Base-by-base conservation (phyloP, 768 basidiomycete species). In the Termitomyces bulborhizus region DNA sequence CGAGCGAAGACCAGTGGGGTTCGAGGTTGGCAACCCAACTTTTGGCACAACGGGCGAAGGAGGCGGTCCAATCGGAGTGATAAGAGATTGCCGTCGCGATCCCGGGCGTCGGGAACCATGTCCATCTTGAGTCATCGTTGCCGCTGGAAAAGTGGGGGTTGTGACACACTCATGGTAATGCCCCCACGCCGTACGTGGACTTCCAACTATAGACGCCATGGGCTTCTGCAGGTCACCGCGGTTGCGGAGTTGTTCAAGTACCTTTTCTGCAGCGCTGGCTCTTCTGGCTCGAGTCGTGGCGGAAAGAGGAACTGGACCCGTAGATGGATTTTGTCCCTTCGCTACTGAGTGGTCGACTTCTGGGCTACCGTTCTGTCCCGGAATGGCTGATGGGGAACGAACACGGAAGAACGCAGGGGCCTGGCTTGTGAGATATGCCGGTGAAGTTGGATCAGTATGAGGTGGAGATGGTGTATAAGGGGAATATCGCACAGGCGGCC, bases 231-330 rank as follows among this genome's bases (percentile, higher is more conserved):
- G 68, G 56, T 83, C 82, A 49, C 54, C 41, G 11, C 79, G 76
- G 57, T 69, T 79, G 13, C 82, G 76, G 24, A 87, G 71, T 57
- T 86, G 82, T 61, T 86, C 86, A 12, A 89, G 71, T 0, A 85
- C 80, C 49, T 78, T 81, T 64, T 89, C 86, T 0, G 87, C 86
- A 11, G 81, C 84, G 57, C 86, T 88, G 3, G 80, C 70, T 53
- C 82, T 70, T 54, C 84, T 77, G 8, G 76, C 75, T 29, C 74
- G 69, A 54, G 71, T 67, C 47, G 72, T 67, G 15, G 71, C 68
- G 18, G 71, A 68, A 16, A 69, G 67, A n/a, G 64, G 56, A n/a
- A 46, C 41, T 16, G 27, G 57, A n/a, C 57, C 56, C 21, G 54
- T 49, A 26, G 55, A 37, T 18, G 44, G 32, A 32, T 39, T 57